A percentile compares a stretch with the other conserved stretches of the same genome.
These are phyloP conservation scores for Acer negundo DNA, from an alignment of 345 rosid species.

Conservation along the genomic window DNA sequence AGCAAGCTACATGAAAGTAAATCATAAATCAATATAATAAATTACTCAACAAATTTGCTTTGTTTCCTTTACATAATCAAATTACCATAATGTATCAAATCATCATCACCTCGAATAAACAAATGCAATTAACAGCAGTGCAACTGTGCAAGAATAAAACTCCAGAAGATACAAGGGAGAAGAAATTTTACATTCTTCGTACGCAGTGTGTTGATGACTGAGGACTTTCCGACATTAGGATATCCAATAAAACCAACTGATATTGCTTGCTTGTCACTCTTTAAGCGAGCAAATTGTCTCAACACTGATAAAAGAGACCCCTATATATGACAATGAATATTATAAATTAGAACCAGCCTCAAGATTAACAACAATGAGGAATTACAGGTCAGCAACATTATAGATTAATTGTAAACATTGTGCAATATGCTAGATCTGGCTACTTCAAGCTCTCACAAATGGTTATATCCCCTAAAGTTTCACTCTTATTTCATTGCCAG, in stretches of 20 bases:
- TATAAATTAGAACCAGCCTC: neutral
- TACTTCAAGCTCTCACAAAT: neutral
- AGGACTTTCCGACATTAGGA: constrained; percentile 97
- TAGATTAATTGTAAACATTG: neutral
- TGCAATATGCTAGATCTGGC: neutral
- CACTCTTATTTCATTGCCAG: neutral
- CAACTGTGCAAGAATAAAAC: neutral
- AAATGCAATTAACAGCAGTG: neutral
- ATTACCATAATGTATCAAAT: neutral
- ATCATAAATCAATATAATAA: neutral
- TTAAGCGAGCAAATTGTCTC: constrained; percentile 89
- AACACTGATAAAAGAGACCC: constrained; percentile 90
- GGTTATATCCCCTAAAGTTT: neutral
- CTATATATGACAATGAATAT: constrained; percentile 34
- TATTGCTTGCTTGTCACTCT: constrained; percentile 93
- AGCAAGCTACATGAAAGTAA: neutral
- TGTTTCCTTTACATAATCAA: neutral
- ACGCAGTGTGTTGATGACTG: constrained; percentile 90
- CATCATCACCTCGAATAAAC: neutral
- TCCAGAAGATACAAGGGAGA: neutral
- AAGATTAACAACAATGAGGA: neutral
- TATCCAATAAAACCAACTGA: constrained; percentile 97
- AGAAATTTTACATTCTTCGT: constrained; percentile 70
- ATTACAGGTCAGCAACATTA: constrained; percentile 1
- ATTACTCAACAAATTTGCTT: neutral